Conservation (phyloP, 163 green algal species). For the Trebouxia gelatinosa region DNA sequence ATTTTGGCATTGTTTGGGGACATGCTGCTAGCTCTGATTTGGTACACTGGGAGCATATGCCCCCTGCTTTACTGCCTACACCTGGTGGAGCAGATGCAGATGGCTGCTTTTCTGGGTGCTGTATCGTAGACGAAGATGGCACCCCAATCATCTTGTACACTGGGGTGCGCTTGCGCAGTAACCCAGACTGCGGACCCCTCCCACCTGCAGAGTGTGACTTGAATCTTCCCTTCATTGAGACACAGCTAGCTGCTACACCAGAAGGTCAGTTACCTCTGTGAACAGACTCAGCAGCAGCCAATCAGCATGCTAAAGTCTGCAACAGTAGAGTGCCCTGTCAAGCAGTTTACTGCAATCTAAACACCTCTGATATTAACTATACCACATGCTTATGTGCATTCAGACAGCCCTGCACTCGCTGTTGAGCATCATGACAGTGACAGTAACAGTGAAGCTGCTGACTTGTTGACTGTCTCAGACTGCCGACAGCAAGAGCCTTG, state of each 20-base stretch:
- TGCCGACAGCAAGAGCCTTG: not conserved
- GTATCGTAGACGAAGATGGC: conserved; percentile 51
- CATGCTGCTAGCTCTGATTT: conserved; percentile 69
- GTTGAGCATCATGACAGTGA: not conserved
- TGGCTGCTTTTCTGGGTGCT: conserved; percentile 68
- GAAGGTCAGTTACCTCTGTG: conserved; percentile 15
- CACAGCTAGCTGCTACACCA: conserved; percentile 55
- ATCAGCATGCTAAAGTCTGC: not conserved
- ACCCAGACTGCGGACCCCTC: conserved; percentile 50
- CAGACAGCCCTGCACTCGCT: not conserved
- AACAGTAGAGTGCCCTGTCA: not conserved
- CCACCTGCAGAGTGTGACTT: conserved; percentile 68
- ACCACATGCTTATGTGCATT: not conserved
- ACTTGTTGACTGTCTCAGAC: no score
- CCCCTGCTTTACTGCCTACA: conserved; percentile 61
- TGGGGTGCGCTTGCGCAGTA: conserved; percentile 58
- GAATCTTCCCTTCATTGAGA: conserved; percentile 74
- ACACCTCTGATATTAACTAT: no score
- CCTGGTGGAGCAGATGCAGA: conserved; percentile 57
- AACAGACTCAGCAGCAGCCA: not conserved
- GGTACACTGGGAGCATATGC: conserved; percentile 67
- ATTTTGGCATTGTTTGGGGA: conserved; percentile 76
- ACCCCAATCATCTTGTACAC: conserved; percentile 71
- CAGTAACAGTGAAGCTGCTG: no score
- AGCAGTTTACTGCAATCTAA: not conserved